Base-by-base conservation (phyloP, 352 stramenopile species). In the Globisporangium cederbergense region DNA sequence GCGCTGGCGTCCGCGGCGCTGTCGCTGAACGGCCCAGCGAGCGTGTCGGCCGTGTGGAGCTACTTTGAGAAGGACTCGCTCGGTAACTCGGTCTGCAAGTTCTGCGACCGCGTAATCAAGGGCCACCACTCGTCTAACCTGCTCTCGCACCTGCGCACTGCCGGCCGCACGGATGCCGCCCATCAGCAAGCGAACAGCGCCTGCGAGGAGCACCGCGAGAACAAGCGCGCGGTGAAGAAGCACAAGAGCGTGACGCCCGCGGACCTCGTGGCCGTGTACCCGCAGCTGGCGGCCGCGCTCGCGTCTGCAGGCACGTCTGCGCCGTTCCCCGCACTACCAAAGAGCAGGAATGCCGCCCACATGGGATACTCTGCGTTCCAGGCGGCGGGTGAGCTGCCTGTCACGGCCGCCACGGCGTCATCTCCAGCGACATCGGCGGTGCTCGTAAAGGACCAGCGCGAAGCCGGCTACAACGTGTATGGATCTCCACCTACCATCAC, bases 111-210 rank as follows among this genome's bases (percentile, higher is more conserved):
- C 50, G 81, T 93, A 70, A 91, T 93, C 71, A 93, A 93, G 69
- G 85, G 85, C 53, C 82, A 93, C 75, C 85, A 93, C 70, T 91
- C 82, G 68, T 90, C 79, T 63, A 93, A 93, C 60, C 67, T 93
- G 56, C 74, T 93, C 25, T 91, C 82, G 52, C 85, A 93, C 40
- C 60, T 93, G 67, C 83, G 85, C 65, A 93, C 85, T 4, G 78
- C 79, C 7, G 85, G 85, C 13, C 79, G 85, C 47, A 89, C 82
- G 30, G 85, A 93, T 54, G 25, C 74, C 4, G 81, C 70, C 30
- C 85, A 93, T 68, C 82, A 90, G 57, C 82, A 93, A 59, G 85
- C 85, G 28, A 86, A 82, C 46, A 72, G 71, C n/a, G 74, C 89
- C 16, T 93, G 85, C 64, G 85, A 93, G 55, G 82, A 93, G 56